Evolutionary conservation across 352 stramenopile species (phyloP), one percentile per base, ranked within the genome.

Genomic region (Pythium oligandrum): DNA sequence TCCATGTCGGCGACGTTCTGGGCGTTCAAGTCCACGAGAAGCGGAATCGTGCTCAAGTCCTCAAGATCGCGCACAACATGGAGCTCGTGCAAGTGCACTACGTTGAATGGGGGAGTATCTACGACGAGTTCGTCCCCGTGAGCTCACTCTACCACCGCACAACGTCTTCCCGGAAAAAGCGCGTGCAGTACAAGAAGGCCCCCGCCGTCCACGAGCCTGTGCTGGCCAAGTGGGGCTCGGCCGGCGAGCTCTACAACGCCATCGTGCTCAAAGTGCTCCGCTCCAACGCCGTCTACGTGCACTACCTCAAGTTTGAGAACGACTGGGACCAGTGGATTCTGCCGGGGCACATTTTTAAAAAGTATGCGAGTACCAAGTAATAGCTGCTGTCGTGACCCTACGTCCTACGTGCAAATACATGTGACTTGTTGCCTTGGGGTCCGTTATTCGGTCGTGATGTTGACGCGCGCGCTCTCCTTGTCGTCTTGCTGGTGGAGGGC

Each of bases 291-390:
- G 88, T 78, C 57, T 71, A 80, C 40, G 80, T 91, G 70, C 80
- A 91, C 64, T 91, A 89, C 54, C 66, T 89, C 57, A 89, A 91
- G 70, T 89, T 81, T 50, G 76, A 91, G 53, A 88, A 87, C 51
- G 78, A 91, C 65, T 91, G 80, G 80, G 77, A 91, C 68, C 80
- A 91, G 54, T 91, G 80, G 80, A 63, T 91, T 40, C 59, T 91
- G 12, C 80, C 80, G 1, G 75, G 77, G 40, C 79, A 89, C 55
- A 91, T 91, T 39, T 91, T 89, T 60, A 78, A 75, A 52, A 91
- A 91, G 64, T 88, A 87, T 40, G 26, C 12, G 9, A 32, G 44
- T 5, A 54, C 56, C 4, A 49, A 66, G 9, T 36, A 12, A 6
- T 30, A 42, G 17, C 39, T 12, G 32, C 17, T 26, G 17, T 26